Evolutionary conservation across 768 basidiomycete species (phyloP).

Genomic region (Russula dissimulans): DNA sequence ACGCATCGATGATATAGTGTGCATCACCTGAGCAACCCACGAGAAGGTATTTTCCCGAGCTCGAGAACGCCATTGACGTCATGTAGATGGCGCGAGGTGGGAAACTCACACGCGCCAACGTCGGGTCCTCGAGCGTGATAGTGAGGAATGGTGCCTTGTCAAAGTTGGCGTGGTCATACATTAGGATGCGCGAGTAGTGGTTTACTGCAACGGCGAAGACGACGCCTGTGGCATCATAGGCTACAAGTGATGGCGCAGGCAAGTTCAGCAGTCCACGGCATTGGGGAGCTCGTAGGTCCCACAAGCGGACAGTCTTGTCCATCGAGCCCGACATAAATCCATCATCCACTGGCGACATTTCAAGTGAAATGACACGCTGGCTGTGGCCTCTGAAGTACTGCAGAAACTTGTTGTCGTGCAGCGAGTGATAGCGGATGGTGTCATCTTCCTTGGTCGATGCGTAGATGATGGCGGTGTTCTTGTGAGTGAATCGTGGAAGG

Average conservation of each 20-base stretch:
- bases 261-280: constrained; percentile 76
- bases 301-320: constrained; percentile 91
- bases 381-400: constrained; percentile 96
- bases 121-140: constrained; percentile 75
- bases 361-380: constrained; percentile 77
- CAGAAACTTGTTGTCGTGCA: constrained; percentile 94
- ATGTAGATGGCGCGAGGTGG: constrained; percentile 85
- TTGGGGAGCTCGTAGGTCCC: constrained; percentile 79
- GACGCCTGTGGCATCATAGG: constrained; percentile 74
- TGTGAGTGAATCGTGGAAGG: constrained; percentile 91
- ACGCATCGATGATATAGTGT: constrained; percentile 91
- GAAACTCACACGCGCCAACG: constrained; percentile 61
- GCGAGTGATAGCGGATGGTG: constrained; percentile 86
- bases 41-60: constrained; percentile 82
- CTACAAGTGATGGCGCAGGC: constrained; percentile 65
- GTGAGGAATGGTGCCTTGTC: constrained; percentile 89
- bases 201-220: constrained; percentile 86
- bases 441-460: constrained; percentile 95
- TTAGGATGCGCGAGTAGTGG: constrained; percentile 67
- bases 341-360: constrained; percentile 88
- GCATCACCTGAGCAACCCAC: constrained; percentile 88
- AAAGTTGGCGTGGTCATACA: constrained; percentile 80
- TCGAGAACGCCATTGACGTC: constrained; percentile 86
- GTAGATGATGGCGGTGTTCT: constrained; percentile 72
- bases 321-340: constrained; percentile 92